A percentile compares a stretch with the other conserved stretches of the same genome.
phyloP scores from a whole-genome alignment of 495 filamentous ascomycete species.

The Penicillium subrubescens region DNA sequence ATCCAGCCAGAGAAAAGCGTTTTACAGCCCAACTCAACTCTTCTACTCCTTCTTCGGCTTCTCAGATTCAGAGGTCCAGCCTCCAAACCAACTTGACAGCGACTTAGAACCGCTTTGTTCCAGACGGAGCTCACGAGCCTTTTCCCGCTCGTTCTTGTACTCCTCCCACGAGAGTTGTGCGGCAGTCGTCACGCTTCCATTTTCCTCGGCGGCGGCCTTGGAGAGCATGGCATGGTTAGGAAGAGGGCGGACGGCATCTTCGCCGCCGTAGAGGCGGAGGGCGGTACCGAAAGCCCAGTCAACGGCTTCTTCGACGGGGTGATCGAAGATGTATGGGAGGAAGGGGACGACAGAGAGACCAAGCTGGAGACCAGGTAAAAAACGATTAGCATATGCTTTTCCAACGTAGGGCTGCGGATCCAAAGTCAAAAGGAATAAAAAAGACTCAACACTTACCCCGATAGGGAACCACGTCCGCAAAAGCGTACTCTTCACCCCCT shows the following conservation, averaged over 20 bases:
- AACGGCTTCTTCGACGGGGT: conserved; percentile 87
- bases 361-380: conserved; percentile 53
- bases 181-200: conserved; percentile 5
- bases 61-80: conserved; percentile 11
- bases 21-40: neutral
- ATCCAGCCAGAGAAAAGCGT: neutral
- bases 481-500: conserved; percentile 70
- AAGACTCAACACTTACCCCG: conserved; percentile 54
- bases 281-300: conserved; percentile 87
- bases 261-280: conserved; percentile 69
- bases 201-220: conserved; percentile 12
- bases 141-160: conserved; percentile 38
- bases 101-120: conserved; percentile 17
- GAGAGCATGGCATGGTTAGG: conserved; percentile 22
- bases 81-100: conserved; percentile 24
- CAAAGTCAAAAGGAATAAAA: neutral
- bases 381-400: neutral
- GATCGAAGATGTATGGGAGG: conserved; percentile 86
- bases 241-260: conserved; percentile 50
- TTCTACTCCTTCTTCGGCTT: conserved; percentile 38
- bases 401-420: neutral
- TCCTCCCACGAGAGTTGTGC: conserved; percentile 43
- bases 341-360: conserved; percentile 87
- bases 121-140: conserved; percentile 33
- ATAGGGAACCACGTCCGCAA: conserved; percentile 87